A percentile compares a stretch with the other conserved stretches of the same genome.
Conservation (phyloP, 2,329 filamentous ascomycete genomes). For the Penicillium sp. region DNA sequence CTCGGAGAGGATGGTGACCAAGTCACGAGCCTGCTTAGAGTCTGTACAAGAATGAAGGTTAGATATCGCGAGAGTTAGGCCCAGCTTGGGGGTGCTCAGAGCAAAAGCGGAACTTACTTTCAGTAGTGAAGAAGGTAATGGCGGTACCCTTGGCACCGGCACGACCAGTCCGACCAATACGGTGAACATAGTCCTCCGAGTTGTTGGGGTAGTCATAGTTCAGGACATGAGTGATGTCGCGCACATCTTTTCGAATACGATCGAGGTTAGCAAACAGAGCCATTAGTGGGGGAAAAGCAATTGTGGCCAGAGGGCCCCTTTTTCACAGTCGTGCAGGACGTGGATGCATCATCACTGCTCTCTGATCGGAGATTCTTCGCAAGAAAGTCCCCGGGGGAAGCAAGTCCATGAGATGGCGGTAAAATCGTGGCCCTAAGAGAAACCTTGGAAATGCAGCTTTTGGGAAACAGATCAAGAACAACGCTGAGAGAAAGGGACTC, state of each 20-base stretch:
- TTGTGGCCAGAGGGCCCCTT: constrained; percentile 49
- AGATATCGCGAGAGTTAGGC: constrained; percentile 7
- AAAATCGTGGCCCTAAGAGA: constrained; percentile 63
- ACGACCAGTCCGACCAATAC: constrained; percentile 69
- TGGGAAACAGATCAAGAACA: constrained; percentile 55
- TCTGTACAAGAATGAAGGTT: constrained; percentile 52
- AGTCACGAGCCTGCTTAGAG: constrained; percentile 93
- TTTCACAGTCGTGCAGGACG: constrained; percentile 60
- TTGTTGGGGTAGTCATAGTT: constrained; percentile 99
- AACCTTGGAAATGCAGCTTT: constrained; percentile 75
- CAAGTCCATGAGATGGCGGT: constrained; percentile 55
- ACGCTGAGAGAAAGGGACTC: constrained; percentile 58
- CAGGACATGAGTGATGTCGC: constrained; percentile 99
- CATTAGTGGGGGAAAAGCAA: constrained; percentile 44
- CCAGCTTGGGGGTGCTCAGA: not conserved
- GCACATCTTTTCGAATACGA: constrained; percentile 83
- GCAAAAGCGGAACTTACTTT: constrained; percentile 70
- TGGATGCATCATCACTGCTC: constrained; percentile 62
- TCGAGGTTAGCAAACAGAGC: constrained; percentile 74
- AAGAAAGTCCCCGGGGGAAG: constrained; percentile 48
- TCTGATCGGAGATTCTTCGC: constrained; percentile 48
- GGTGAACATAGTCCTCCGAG: constrained; percentile 70
- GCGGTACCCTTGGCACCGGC: constrained; percentile 89
- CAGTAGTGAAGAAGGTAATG: constrained; percentile 98
- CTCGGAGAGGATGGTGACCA: constrained; percentile 88